Evolutionary conservation across 345 rosid species (phyloP), one percentile per base, ranked within the genome.

Genomic region (Angophora floribunda): DNA sequence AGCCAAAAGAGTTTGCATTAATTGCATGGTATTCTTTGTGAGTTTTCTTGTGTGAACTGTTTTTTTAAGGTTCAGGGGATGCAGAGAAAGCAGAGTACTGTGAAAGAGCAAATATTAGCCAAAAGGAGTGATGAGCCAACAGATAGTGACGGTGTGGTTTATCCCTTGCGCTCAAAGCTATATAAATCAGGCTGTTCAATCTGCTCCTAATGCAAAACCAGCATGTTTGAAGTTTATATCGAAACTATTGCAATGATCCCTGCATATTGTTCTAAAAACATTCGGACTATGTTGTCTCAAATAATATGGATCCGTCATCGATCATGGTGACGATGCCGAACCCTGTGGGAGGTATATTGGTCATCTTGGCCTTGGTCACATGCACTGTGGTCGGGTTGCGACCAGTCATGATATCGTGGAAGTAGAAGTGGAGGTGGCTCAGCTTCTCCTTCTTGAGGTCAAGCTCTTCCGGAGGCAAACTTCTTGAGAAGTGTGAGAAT

Each of bases 321-420:
- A 28, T 22, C 61, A 55, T 55, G 24, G 21, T 12, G 61, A 55
- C 28, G 28, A 55, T 21, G 61, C 61, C 0, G 3, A 55, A 55
- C 61, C 61, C 61, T 12, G 13, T 55, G 61, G 61, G 12, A 55
- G 61, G 9, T 12, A 21, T 55, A 11, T 4, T 8, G 61, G 28
- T 21, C 59, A 53, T 53, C 61, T 55, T 55, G 61, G 61, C 28
- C 61, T 55, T 28, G 4, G 61, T 12, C 24, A 55, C 61, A 55
- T 12, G 0, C 61, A 22, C 6, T 55, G 0, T 21, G 2, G 61
- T 55, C 0, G 24, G 61, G 61, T 22, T 55, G 28, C 5, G 28
- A 12, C 0, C 13, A 0, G 28, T 55, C 61, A 55, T 12, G 28
- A 9, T 55, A 55, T 55, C 61, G 24, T 55, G 61, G 61, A 55